A percentile compares a stretch with the other conserved stretches of the same genome.
Evolutionary conservation across 257 asterid species (phyloP).

Genomic region (Solanum sejunctum): DNA sequence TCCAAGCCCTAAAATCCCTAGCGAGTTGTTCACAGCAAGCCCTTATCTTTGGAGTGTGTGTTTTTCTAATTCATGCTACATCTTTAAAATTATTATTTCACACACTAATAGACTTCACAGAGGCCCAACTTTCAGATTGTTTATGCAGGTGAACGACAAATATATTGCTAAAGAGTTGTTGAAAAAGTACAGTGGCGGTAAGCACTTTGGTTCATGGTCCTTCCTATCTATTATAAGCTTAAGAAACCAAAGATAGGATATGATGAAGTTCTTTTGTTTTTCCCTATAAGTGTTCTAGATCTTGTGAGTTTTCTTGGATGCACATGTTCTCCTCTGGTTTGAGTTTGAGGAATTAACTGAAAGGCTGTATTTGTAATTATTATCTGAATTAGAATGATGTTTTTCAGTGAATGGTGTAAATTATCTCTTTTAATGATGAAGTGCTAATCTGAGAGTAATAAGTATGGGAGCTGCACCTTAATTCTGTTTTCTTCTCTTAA

Average conservation of each 20-base stretch:
- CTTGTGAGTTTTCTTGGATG: neutral
- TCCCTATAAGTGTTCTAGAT: neutral
- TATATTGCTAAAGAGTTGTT: too few species aligned
- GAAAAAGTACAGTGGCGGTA: neutral
- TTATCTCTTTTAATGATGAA: neutral
- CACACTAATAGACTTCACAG: too few species aligned
- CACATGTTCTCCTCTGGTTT: neutral
- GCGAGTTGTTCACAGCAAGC: too few species aligned
- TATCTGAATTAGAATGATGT: neutral
- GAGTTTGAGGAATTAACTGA: neutral
- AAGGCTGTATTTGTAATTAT: neutral
- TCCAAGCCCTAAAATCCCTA: too few species aligned
- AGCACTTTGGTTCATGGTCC: constrained; percentile 14
- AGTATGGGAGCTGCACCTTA: neutral
- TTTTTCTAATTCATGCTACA: too few species aligned
- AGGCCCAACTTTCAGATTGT: neutral
- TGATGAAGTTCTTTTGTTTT: neutral
- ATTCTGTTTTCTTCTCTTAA: neutral
- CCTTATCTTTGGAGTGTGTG: too few species aligned
- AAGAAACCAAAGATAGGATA: neutral
- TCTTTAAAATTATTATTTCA: too few species aligned
- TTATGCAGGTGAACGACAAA: neutral
- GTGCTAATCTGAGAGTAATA: neutral
- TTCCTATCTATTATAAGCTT: neutral
- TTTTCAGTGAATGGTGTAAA: neutral